These are phyloP conservation scores for Auriculariales sp. DNA, from an alignment of 768 basidiomycete species.

Conservation along the genomic window DNA sequence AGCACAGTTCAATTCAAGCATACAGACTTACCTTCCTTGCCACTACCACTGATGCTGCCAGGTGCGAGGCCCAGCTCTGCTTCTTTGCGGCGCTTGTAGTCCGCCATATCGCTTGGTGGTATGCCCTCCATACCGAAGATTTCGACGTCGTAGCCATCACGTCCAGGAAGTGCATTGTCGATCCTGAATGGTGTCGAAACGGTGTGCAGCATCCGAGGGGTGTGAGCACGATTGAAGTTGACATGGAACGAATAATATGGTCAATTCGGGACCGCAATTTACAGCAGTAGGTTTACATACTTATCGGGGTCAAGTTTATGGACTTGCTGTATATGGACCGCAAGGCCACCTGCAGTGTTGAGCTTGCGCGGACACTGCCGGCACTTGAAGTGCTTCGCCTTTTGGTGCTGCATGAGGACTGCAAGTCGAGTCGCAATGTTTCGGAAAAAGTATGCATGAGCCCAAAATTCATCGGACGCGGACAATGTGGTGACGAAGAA, in stretches of 20 bases:
- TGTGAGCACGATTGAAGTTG: not conserved
- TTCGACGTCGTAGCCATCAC: slow-evolving; percentile 96
- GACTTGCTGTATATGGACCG: slow-evolving; percentile 96
- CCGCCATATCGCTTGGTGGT: slow-evolving; percentile 83
- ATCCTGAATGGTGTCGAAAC: slow-evolving; percentile 52
- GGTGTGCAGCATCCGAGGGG: not conserved
- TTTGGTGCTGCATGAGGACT: slow-evolving; percentile 99
- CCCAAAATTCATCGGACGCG: not conserved
- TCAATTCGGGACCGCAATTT: slow-evolving; percentile 3
- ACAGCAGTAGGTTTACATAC: slow-evolving; percentile 27
- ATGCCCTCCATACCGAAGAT: slow-evolving; percentile 99
- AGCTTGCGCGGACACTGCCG: slow-evolving; percentile 87
- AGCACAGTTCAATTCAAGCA: no score
- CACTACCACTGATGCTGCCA: slow-evolving; percentile 48
- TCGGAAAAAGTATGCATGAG: not conserved
- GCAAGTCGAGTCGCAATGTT: slow-evolving; percentile 5
- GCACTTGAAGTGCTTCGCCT: slow-evolving; percentile 99
- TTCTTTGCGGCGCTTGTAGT: slow-evolving; percentile 92
- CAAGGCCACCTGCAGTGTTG: slow-evolving; percentile 94
- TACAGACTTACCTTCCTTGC: no score
- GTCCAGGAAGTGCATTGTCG: slow-evolving; percentile 89
- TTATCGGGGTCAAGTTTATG: slow-evolving; percentile 97
- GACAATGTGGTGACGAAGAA: not conserved
- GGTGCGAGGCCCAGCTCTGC: slow-evolving; percentile 79
- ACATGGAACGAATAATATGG: not conserved